A percentile compares a stretch with the other conserved stretches of the same genome.
Evolutionary conservation across 805 yeast genomes (phyloP).

Genomic region (Cyberlindnera misumaiensis): DNA sequence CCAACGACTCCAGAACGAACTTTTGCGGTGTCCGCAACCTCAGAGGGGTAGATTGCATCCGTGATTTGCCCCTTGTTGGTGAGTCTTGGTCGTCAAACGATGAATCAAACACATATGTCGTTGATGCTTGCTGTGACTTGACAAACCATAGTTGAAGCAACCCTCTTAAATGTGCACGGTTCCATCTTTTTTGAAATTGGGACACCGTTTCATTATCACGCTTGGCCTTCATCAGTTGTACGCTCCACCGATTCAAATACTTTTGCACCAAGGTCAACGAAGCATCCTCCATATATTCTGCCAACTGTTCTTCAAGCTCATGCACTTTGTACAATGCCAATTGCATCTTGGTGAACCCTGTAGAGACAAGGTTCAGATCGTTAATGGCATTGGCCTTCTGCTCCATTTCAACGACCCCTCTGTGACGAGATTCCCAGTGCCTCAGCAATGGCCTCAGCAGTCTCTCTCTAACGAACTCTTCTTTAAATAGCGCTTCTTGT

Average conservation of each 20-base stretch:
- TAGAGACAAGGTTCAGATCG: slow-evolving; percentile 17
- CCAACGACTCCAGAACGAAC: slow-evolving; percentile 4
- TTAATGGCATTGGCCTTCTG: slow-evolving; percentile 21
- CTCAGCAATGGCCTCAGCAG: slow-evolving; percentile 6
- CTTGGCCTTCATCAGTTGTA: slow-evolving; percentile 26
- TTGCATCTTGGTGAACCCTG: slow-evolving; percentile 22
- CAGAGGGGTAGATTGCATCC: background rate
- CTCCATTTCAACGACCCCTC: slow-evolving; percentile 9
- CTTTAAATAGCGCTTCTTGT: slow-evolving; percentile 7
- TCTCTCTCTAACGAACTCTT: slow-evolving; percentile 1
- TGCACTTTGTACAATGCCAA: slow-evolving; percentile 8
- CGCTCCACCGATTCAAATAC: slow-evolving; percentile 28
- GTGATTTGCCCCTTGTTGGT: slow-evolving; percentile 14
- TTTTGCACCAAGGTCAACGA: slow-evolving; percentile 19
- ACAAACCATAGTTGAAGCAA: slow-evolving; percentile 27
- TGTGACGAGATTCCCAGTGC: slow-evolving; percentile 13
- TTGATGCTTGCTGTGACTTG: too few species aligned
- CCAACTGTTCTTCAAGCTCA: slow-evolving; percentile 13
- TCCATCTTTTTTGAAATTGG: slow-evolving; percentile 31
- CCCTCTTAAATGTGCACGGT: slow-evolving; percentile 32
- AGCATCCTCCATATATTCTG: slow-evolving; percentile 19
- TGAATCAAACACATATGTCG: slow-evolving; percentile 1
- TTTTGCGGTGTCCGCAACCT: slow-evolving; percentile 19
- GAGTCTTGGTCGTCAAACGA: slow-evolving; percentile 15
- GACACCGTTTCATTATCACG: slow-evolving; percentile 29